phyloP scores from a whole-genome alignment of 768 basidiomycete species.

The Mycena filopes region DNA sequence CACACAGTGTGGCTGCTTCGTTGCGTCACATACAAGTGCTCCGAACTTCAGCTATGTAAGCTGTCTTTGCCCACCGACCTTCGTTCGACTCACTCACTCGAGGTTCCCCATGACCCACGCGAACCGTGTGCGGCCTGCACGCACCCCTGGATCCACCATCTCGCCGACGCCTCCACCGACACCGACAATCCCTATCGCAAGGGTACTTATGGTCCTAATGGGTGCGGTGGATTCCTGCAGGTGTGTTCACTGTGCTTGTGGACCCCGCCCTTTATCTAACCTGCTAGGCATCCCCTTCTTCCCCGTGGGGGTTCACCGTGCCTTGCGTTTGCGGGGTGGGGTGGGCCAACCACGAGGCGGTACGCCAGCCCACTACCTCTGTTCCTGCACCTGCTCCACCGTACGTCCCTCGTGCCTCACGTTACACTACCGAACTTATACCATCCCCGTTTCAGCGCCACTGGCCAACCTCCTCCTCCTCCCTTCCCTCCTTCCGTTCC shows the following conservation, averaged over 20 bases:
- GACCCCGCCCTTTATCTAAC: neutral
- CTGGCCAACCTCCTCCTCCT: neutral
- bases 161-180: neutral
- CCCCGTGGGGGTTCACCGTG: neutral
- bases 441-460: neutral
- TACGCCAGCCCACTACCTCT: neutral
- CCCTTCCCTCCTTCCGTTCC: neutral
- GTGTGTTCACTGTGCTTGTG: neutral
- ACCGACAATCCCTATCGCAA: neutral
- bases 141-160: conserved; percentile 1
- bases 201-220: neutral
- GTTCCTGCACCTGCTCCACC: neutral
- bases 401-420: too few relatives aligned
- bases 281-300: neutral
- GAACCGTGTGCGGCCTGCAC: conserved; percentile 1
- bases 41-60: neutral
- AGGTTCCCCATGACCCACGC: neutral
- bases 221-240: neutral
- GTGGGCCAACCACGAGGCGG: neutral
- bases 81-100: neutral
- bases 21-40: neutral
- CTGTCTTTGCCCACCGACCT: neutral
- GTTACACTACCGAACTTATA: too few relatives aligned
- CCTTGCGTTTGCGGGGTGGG: neutral
- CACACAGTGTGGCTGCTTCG: neutral